phyloP scores from a whole-genome alignment of 345 rosid species.

The Euphorbia pulcherrima region DNA sequence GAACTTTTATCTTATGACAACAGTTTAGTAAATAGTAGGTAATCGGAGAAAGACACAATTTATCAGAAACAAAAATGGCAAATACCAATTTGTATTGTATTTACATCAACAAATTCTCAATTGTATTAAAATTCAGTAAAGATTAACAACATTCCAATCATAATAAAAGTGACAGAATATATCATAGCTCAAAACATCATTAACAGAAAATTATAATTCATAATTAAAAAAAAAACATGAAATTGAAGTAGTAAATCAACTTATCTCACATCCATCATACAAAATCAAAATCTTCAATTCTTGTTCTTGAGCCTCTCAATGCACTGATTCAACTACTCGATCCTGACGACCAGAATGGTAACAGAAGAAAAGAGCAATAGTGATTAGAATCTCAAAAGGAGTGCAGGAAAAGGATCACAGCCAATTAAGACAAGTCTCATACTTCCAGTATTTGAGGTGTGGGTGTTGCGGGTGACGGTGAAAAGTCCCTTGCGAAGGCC shows the following conservation, averaged over 20 bases:
- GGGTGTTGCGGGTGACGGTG: constrained; percentile 32
- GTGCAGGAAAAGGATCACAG: constrained; percentile 26
- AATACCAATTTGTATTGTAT: too few relatives aligned
- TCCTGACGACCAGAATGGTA: constrained; percentile 27
- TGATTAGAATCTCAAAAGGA: constrained; percentile 29
- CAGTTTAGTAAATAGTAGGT: too few relatives aligned
- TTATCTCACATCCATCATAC: constrained; percentile 1
- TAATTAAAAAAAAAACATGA: neutral
- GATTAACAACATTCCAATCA: constrained; percentile 1
- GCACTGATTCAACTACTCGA: constrained; percentile 33
- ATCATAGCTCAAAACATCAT: neutral
- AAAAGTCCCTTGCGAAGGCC: constrained; percentile 26
- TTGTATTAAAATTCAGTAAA: neutral
- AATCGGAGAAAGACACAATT: too few relatives aligned
- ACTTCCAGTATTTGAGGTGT: constrained; percentile 38
- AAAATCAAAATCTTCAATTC: constrained; percentile 11
- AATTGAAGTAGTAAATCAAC: constrained; percentile 10
- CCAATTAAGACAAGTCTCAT: constrained; percentile 28
- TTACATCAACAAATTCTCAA: neutral
- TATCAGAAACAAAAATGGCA: too few relatives aligned
- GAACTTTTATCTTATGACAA: too few relatives aligned
- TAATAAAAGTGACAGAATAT: neutral
- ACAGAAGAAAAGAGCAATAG: constrained; percentile 32
- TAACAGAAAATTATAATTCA: neutral
- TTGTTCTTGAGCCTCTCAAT: constrained; percentile 35